Evolutionary conservation across 1,284 basidiomycete genomes (phyloP).

Genomic region (Melanopsichium pennsylvanicum): DNA sequence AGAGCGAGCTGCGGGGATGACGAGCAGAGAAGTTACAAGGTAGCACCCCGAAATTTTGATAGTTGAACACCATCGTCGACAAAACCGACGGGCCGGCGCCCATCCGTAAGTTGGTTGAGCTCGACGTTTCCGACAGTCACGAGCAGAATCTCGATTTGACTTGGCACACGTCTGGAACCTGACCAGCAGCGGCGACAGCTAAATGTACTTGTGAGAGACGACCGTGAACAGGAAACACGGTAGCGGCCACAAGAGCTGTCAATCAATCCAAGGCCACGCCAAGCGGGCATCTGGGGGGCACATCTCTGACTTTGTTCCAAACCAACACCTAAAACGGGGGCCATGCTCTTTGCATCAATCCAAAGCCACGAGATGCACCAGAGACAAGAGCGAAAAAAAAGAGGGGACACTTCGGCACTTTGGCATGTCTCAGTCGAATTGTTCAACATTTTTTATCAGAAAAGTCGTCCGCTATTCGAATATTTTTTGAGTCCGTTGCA

Average conservation of each 20-base stretch:
- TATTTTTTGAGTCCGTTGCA: too few relatives aligned
- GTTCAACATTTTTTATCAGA: not conserved
- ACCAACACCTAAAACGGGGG: conserved; percentile 3
- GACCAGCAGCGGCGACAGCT: not conserved
- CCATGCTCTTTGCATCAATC: not conserved
- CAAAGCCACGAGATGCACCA: conserved; percentile 3
- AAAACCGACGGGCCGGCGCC: conserved; percentile 1
- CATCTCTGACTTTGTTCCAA: conserved; percentile 10
- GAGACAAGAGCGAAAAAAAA: not conserved
- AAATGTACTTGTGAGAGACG: too few relatives aligned
- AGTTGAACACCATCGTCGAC: not conserved
- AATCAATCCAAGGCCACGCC: too few relatives aligned
- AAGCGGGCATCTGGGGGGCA: not conserved
- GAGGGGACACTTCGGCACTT: conserved; percentile 9
- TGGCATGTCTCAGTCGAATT: conserved; percentile 3
- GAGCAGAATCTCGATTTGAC: not conserved
- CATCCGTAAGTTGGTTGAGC: not conserved
- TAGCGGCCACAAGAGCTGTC: conserved; percentile 3
- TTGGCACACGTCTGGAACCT: conserved; percentile 3
- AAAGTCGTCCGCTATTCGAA: not conserved
- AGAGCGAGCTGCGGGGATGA: conserved; percentile 24
- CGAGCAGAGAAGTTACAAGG: conserved; percentile 32
- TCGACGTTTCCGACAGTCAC: conserved; percentile 4
- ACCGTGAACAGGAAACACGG: conserved; percentile 3
- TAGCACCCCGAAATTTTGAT: conserved; percentile 32